Evolutionary conservation across 352 stramenopile genomes (phyloP), one percentile per base, ranked within the genome.

Genomic region (Globisporangium barbulae): DNA sequence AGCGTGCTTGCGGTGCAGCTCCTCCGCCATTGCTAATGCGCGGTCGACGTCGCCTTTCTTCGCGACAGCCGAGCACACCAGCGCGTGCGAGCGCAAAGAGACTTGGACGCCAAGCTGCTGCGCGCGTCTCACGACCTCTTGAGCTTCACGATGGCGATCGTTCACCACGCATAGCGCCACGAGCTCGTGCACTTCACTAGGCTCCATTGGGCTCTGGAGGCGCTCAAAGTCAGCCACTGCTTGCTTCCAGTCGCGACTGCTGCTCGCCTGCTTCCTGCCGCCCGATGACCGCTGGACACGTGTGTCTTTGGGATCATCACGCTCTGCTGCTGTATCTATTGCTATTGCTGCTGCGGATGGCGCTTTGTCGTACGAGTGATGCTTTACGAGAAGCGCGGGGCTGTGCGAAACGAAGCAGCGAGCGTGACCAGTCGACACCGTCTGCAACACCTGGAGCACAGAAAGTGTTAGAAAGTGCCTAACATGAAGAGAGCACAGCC

Each of bases 71-170:
- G 67, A 76, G 53, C 71, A 85, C 37, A 93, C 67, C 17, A 85
- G 69, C 25, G 85, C 62, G 30, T 85, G 65, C 10, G 75, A 80
- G 21, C 49, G 53, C 21, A 86, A 35, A 17, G 72, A 53, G 13
- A 71, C 65, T 0, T 30, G 10, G 5, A 91, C 25, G 3, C 81
- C 83, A 19, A 78, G 60, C 19, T 76, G 69, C 55, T 83, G 67
- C 7, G 69, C 73, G 45, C 64, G 71, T 19, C 56, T 53, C n/a
- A 90, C 61, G 0, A 75, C 75, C 55, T 77, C 74, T 55, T 84
- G 48, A 1, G 83, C 83, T 60, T 90, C 83, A 19, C 78, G 83
- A 31, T 76, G 65, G 22, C 81, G 76, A 22, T 76, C 76, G 21
- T 74, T 75, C 9, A 69, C 58, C 0, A 72, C 76, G 39, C 83